Evolutionary conservation across 352 stramenopile species (phyloP).

Genomic region (Globisporangium parvum): DNA sequence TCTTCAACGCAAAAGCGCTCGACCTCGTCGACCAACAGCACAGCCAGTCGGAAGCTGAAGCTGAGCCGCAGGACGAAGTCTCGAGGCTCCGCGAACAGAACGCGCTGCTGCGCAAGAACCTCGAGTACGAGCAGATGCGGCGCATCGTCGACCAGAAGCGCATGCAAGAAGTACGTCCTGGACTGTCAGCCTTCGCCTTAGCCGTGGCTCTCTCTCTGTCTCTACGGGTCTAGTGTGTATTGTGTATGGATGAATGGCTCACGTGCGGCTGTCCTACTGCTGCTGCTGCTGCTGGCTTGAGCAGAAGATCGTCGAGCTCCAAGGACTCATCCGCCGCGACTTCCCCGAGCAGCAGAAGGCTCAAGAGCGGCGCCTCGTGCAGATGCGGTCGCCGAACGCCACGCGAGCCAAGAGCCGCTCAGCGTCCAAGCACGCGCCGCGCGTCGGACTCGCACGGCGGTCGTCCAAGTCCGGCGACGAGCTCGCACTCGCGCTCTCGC

Average conservation of each 20-base stretch:
- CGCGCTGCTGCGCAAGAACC: constrained; percentile 40
- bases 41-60: not conserved
- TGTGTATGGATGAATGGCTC: not conserved
- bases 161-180: constrained; percentile 52
- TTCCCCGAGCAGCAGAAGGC: constrained; percentile 33
- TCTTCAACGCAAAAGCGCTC: constrained; percentile 3
- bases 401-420: constrained; percentile 3
- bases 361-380: constrained; percentile 23
- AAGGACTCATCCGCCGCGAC: constrained; percentile 51
- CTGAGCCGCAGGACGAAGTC: constrained; percentile 25
- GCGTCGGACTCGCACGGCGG: constrained; percentile 5
- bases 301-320: constrained; percentile 72
- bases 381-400: constrained; percentile 15
- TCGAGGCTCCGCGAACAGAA: constrained; percentile 48
- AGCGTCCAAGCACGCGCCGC: constrained; percentile 8
- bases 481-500: not conserved
- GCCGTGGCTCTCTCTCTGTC: not conserved
- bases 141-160: constrained; percentile 54
- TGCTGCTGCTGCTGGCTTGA: not conserved
- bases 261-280: not conserved
- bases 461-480: constrained; percentile 13
- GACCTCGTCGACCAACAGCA: not conserved
- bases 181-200: too few species aligned
- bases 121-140: constrained; percentile 67
- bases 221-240: too few species aligned